phyloP scores from a whole-genome alignment of 371 early-diverging fungal species.

The Parasitella parasitica region DNA sequence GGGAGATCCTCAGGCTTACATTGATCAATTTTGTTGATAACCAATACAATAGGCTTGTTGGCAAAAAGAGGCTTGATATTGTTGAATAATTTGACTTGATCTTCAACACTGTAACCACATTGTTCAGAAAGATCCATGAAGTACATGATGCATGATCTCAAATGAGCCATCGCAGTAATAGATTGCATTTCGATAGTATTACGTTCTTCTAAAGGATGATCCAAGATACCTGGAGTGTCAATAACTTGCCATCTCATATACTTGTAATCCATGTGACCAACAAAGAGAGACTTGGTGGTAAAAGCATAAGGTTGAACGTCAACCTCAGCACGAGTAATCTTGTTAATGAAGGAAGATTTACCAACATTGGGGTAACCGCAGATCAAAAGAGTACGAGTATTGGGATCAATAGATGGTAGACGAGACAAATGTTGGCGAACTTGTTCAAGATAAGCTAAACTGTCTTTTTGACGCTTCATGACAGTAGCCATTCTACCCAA shows the following conservation, averaged over 20 bases:
- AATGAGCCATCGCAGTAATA: slow-evolving; percentile 99
- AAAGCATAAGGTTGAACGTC: slow-evolving; percentile 99
- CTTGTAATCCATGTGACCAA: slow-evolving; percentile 99
- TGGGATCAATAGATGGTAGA: slow-evolving; percentile 98
- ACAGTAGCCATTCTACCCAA: slow-evolving; percentile 98
- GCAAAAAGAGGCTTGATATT: slow-evolving; percentile 98
- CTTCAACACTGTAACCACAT: slow-evolving; percentile 98
- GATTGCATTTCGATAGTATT: slow-evolving; percentile 99
- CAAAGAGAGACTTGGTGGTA: slow-evolving; percentile 99
- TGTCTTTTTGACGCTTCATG: slow-evolving; percentile 98
- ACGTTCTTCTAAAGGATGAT: slow-evolving; percentile 99
- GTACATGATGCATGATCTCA: slow-evolving; percentile 97
- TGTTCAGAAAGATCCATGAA: slow-evolving; percentile 99
- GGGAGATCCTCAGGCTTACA: slow-evolving; percentile 76
- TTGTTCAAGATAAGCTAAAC: slow-evolving; percentile 98
- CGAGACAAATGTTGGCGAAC: slow-evolving; percentile 99
- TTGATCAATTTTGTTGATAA: slow-evolving; percentile 98
- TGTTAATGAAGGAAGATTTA: slow-evolving; percentile 99
- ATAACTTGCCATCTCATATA: slow-evolving; percentile 99
- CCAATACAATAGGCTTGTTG: slow-evolving; percentile 97
- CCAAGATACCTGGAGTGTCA: slow-evolving; percentile 99
- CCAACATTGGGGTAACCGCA: slow-evolving; percentile 99
- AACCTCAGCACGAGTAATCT: slow-evolving; percentile 98
- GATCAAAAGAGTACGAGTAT: slow-evolving; percentile 97
- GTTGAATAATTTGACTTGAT: slow-evolving; percentile 94